phyloP scores from a whole-genome alignment of 2,329 filamentous ascomycete genomes.

The Hypoxylon sp. region DNA sequence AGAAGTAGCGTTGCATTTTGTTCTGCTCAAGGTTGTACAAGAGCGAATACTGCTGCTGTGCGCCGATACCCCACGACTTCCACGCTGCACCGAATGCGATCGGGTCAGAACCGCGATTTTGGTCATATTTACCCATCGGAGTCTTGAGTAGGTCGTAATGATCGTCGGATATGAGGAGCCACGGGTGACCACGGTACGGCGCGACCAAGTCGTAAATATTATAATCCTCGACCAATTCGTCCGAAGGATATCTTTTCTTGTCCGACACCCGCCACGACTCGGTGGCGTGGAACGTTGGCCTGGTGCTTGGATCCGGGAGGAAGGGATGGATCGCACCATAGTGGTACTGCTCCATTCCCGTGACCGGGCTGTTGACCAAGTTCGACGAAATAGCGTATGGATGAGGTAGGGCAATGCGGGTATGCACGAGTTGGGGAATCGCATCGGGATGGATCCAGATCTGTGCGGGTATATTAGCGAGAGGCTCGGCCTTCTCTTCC shows the following conservation, averaged over 20 bases:
- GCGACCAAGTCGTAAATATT: slow-evolving; percentile 51
- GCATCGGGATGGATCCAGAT: slow-evolving; percentile 52
- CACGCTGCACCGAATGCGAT: slow-evolving; percentile 57
- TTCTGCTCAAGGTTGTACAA: slow-evolving; percentile 63
- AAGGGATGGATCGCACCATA: slow-evolving; percentile 65
- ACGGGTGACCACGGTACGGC: slow-evolving; percentile 60
- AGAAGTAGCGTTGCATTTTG: slow-evolving; percentile 60
- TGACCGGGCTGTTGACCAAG: slow-evolving; percentile 66
- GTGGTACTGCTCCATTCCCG: slow-evolving; percentile 66
- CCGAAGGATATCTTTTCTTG: slow-evolving; percentile 41
- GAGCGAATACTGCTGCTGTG: slow-evolving; percentile 61
- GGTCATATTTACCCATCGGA: slow-evolving; percentile 59
- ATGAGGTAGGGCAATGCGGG: slow-evolving; percentile 63
- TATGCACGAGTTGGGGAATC: slow-evolving; percentile 66
- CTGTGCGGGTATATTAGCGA: slow-evolving; percentile 33
- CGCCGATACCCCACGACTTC: slow-evolving; percentile 63
- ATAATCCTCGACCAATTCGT: slow-evolving; percentile 44
- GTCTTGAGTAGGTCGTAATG: slow-evolving; percentile 61
- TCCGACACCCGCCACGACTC: slow-evolving; percentile 56
- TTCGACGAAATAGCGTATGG: slow-evolving; percentile 66
- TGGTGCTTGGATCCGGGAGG: slow-evolving; percentile 58
- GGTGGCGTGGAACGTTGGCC: slow-evolving; percentile 44
- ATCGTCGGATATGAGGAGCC: slow-evolving; percentile 60
- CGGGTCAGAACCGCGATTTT: slow-evolving; percentile 45
- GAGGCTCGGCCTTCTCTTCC: background rate